phyloP scores from a whole-genome alignment of 2,329 filamentous ascomycete species.

The Hymenoscyphus fraxineus region DNA sequence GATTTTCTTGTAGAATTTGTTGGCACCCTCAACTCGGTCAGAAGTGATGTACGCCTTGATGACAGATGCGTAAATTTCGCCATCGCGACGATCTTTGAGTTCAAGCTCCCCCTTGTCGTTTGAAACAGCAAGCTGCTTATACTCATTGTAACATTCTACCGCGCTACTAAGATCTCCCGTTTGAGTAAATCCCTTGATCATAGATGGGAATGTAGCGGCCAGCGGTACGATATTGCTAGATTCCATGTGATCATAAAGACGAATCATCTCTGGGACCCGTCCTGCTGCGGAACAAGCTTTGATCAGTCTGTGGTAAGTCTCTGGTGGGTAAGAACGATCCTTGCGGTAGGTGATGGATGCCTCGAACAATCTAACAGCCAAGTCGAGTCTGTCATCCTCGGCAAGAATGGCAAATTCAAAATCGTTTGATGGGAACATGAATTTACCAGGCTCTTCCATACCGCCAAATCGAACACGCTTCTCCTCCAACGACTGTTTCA shows the following conservation, averaged over 20 bases:
- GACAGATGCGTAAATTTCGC: conserved; percentile 84
- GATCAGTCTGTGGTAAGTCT: conserved; percentile 82
- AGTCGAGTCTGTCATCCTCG: conserved; percentile 81
- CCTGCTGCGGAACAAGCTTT: conserved; percentile 81
- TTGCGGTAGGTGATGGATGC: conserved; percentile 59
- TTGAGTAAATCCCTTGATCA: conserved; percentile 90
- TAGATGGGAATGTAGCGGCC: conserved; percentile 79
- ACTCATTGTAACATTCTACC: conserved; percentile 93
- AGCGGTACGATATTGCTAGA: conserved; percentile 67
- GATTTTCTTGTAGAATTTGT: conserved; percentile 82
- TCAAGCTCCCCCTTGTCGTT: conserved; percentile 71
- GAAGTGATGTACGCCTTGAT: conserved; percentile 84
- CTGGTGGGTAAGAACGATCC: conserved; percentile 65
- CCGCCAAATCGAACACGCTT: conserved; percentile 82
- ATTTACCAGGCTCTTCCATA: conserved; percentile 77
- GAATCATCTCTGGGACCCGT: conserved; percentile 82
- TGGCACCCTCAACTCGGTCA: conserved; percentile 74
- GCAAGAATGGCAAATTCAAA: conserved; percentile 79
- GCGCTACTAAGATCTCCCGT: conserved; percentile 80
- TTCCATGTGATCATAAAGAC: conserved; percentile 90
- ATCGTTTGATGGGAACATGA: conserved; percentile 85
- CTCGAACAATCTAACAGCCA: conserved; percentile 83
- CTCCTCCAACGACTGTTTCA: conserved; percentile 72
- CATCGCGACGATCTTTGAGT: conserved; percentile 70
- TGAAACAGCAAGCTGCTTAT: conserved; percentile 81